Evolutionary conservation across 352 stramenopile species (phyloP).

Genomic region (Phytophthora melonis): DNA sequence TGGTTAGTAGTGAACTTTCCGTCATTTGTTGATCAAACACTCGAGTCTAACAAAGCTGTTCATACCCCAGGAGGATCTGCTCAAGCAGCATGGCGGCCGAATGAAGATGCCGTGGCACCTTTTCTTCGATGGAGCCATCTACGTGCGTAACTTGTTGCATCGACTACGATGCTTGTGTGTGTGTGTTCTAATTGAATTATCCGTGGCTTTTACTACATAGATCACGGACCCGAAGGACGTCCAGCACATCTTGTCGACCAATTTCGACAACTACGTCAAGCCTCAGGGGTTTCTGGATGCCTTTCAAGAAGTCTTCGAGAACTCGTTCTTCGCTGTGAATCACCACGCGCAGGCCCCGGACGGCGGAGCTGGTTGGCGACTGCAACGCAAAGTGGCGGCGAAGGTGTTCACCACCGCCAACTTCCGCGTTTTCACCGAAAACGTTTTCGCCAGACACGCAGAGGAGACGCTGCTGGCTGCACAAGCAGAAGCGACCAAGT

Average conservation of each 20-base stretch:
- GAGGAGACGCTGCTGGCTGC: constrained; percentile 24
- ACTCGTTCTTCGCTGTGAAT: constrained; percentile 84
- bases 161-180: too few species aligned
- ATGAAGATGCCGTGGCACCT: constrained; percentile 77
- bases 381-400: constrained; percentile 86
- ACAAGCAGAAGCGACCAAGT: constrained; percentile 17
- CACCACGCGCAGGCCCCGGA: constrained; percentile 60
- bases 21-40: background rate
- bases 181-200: background rate
- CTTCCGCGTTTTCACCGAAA: constrained; percentile 57
- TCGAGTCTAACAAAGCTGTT: background rate
- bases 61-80: constrained; percentile 42
- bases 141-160: constrained; percentile 34
- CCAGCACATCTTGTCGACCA: constrained; percentile 73
- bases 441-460: constrained; percentile 61
- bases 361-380: constrained; percentile 66
- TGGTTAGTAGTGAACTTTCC: constrained; percentile 25
- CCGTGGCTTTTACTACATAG: constrained; percentile 15
- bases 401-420: constrained; percentile 88
- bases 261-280: constrained; percentile 81
- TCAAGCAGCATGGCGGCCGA: constrained; percentile 51
- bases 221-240: constrained; percentile 71
- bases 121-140: constrained; percentile 70
- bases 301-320: constrained; percentile 70
- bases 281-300: constrained; percentile 73